Conservation (phyloP, 116 monocot species). For the Trichopus zeylanicus region DNA sequence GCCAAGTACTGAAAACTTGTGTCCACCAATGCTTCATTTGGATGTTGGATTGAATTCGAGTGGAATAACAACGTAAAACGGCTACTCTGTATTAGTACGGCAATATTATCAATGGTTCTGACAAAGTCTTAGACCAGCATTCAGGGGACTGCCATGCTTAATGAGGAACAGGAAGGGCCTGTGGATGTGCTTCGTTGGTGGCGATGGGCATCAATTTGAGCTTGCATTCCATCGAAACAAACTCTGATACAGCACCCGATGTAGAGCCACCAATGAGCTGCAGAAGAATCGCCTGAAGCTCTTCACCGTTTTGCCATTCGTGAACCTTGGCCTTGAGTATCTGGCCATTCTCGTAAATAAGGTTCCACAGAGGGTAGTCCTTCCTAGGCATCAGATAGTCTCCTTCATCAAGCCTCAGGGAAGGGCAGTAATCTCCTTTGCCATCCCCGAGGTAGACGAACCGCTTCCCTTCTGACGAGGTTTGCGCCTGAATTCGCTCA, state of each 20-base stretch:
- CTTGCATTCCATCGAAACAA: slow-evolving; percentile 19
- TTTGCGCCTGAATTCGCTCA: slow-evolving; percentile 9
- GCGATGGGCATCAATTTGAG: slow-evolving; percentile 1
- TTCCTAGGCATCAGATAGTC: slow-evolving; percentile 63
- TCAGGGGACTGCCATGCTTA: too few species aligned
- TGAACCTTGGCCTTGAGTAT: slow-evolving; percentile 26
- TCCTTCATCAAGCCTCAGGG: slow-evolving; percentile 20
- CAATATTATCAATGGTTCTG: too few species aligned
- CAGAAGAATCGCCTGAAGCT: slow-evolving; percentile 19
- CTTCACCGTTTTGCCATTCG: slow-evolving; percentile 37
- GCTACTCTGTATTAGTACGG: too few species aligned
- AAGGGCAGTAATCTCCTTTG: slow-evolving; percentile 65
- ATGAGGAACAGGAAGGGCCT: slow-evolving; percentile 5
- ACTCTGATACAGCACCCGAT: slow-evolving; percentile 1
- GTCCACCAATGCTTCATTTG: too few species aligned
- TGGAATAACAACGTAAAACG: too few species aligned
- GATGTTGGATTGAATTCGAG: too few species aligned
- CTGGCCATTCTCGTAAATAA: slow-evolving; percentile 17
- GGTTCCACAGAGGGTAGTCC: slow-evolving; percentile 42
- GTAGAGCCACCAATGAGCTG: slow-evolving; percentile 17
- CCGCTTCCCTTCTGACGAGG: slow-evolving; percentile 8
- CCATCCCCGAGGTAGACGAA: slow-evolving; percentile 76
- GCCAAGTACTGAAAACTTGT: too few species aligned
- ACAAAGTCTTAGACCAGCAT: too few species aligned
- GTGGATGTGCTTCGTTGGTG: neutral